phyloP scores from a whole-genome alignment of 2,329 filamentous ascomycete species.

The Clonostachys byssicola region DNA sequence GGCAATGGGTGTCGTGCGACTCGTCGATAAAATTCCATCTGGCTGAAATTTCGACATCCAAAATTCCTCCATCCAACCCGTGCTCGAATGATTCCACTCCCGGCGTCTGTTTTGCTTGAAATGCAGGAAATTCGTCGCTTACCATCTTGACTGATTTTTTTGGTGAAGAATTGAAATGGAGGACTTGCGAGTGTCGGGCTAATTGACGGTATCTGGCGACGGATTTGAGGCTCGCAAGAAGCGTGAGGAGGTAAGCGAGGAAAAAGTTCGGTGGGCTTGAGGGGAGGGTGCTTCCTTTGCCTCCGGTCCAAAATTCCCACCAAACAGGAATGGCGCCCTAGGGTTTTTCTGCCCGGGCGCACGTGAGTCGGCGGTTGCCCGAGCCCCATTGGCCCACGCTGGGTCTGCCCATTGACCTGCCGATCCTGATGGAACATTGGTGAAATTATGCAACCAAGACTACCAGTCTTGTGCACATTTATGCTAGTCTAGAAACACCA shows the following conservation, averaged over 20 bases:
- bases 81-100: conserved; percentile 2
- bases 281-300: conserved; percentile 24
- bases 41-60: conserved; percentile 9
- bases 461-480: not conserved
- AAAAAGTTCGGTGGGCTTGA: conserved; percentile 42
- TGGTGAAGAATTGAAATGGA: conserved; percentile 32
- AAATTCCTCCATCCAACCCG: not conserved
- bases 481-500: no score
- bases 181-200: conserved; percentile 41
- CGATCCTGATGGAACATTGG: not conserved
- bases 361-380: conserved; percentile 22
- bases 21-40: conserved; percentile 1
- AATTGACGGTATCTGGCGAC: conserved; percentile 50
- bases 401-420: conserved; percentile 1
- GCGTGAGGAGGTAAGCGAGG: conserved; percentile 37
- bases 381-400: conserved; percentile 9
- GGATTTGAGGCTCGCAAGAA: conserved; percentile 48
- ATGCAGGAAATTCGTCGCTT: conserved; percentile 33
- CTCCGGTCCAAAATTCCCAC: conserved; percentile 30
- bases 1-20: not conserved
- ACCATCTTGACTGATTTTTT: conserved; percentile 65
- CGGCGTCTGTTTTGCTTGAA: conserved; percentile 4
- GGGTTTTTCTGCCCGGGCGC: conserved; percentile 27
- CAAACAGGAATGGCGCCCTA: conserved; percentile 28
- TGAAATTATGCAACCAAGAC: not conserved